Evolutionary conservation across 2,329 filamentous ascomycete genomes (phyloP), one percentile per base, ranked within the genome.

Genomic region (Diplodia sapinea): DNA sequence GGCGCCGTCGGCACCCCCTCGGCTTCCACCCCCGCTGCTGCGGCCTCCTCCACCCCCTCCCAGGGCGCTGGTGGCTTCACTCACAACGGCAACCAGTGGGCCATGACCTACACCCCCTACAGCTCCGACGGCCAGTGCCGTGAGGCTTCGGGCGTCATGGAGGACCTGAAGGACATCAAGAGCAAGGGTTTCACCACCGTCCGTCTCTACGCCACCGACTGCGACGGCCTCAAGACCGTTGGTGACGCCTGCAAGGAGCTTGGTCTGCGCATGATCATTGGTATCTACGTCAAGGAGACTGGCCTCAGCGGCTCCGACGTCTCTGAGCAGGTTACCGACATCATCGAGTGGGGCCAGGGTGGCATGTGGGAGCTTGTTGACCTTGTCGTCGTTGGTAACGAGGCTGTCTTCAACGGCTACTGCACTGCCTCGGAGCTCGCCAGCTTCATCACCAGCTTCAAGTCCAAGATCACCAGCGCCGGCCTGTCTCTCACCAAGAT

Each of bases 171-270:
- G 68, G 71, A 73, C 70, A 83, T 84, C 73, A 75, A 78, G 61
- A 72, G 74, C 56, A 79, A 81, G 68, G 82, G 81, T 55, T 91
- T 90, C 82, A 89, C 85, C 72, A 84, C 89, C 38, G 83, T 86
- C 66, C 94, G 94, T 79, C 84, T 95, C 77, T 98, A 98, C 88
- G 92, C 90, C 71, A 94, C 93, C 73, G 94, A 97, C 86, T 98
- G 94, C 86, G 85, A 87, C 80, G 90, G 90, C 66, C 90, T 96
- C 69, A 81, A 88, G 77, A 89, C 87, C 80, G 89, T 97, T 68
- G 92, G 92, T 71, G 80, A 82, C 52, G 91, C 92, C 69, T 89
- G 86, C 81, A 80, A 86, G 74, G 79, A 86, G 73, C 77, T 89
- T 79, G 89, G 90, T 69, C 77, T 97, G 69, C 89, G 90, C 79